phyloP scores from a whole-genome alignment of 176 grass and related monocot species.

The Hordeum vulgare region MorexV3_pseudomolecules_assembly NC_058520.1:527264222-527264721 shows the following conservation, averaged over 20 bases:
- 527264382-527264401: not conserved
- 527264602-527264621: not conserved
- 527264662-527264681: not conserved
- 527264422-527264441: not conserved
- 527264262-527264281: not conserved
- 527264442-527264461: not conserved
- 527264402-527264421: not conserved
- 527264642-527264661: not conserved
- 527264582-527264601: not conserved
- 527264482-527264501: not conserved
- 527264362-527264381: not conserved
- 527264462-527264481: not conserved
- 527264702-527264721: not conserved
- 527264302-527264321: not conserved
- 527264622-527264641: not conserved
- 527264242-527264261: not conserved
- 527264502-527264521: too few relatives aligned
- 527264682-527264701: not conserved
- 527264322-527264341: not conserved
- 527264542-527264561: too few relatives aligned
- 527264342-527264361: not conserved
- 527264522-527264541: too few relatives aligned
- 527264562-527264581: not conserved
- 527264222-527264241: not conserved
- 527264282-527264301: not conserved